Evolutionary conservation across 805 yeast genomes (phyloP), one percentile per base, ranked within the genome.

Genomic region (Candida chauliodis): DNA sequence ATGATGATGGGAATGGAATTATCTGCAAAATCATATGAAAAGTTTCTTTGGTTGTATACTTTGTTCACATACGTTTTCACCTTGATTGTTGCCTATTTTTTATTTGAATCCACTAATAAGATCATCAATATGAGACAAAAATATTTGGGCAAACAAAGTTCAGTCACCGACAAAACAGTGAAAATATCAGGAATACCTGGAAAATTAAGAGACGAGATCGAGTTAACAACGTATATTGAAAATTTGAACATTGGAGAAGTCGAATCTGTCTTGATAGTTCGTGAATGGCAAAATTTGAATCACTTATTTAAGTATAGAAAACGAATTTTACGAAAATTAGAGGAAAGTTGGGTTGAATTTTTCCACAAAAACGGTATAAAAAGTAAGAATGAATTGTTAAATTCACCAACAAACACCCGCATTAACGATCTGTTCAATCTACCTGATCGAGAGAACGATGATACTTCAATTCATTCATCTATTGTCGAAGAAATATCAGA

Each of bases 111-210:
- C 50, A 84, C 97, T 0, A 70, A 71, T 45, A 73, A 77, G 43
- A 86, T 91, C 25, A 86, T 91, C 21, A 64, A 71, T 36, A 81
- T 84, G 48, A 75, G 98, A 45, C 98, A 91, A 60, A 64, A 63
- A 36, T 84, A 85, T 52, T 66, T 91, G 46, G 97, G 98, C 0
- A 76, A 74, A 45, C 97, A 90, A 56, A 84, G 84, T 55, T 81
- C 95, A 8, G 73, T 91, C 42, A 87, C 98, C 0, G 98, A 91
- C 66, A 73, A 96, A 55, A 93, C 98, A 1, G 81, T 93, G 28
- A 68, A 91, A 41, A 58, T 91, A 10, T 79, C 91, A 25, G 98
- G 98, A 0, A 87, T 91, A 4, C 97, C 98, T 0, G 81, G 85
- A 0, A 79, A 81, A 32, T 63, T 90, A 29, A 71, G 97, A 36